phyloP scores from a whole-genome alignment of 768 basidiomycete species.

The Phanerodontia chrysosporium region DNA sequence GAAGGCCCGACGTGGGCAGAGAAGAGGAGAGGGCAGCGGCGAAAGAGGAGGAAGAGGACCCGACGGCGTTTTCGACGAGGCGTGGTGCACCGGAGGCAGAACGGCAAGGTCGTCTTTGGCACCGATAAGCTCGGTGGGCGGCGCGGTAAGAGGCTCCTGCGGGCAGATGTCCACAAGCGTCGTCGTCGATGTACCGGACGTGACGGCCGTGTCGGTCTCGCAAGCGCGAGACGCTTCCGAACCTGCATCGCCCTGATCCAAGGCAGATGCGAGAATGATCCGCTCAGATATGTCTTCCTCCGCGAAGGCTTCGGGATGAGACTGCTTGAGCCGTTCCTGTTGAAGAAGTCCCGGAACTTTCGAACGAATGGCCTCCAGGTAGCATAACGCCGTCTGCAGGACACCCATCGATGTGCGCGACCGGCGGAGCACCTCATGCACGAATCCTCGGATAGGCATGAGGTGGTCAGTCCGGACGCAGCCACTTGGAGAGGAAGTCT shows the following conservation, averaged over 20 bases:
- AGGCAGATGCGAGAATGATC: constrained; percentile 5
- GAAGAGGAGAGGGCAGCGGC: constrained; percentile 69
- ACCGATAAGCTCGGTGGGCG: constrained; percentile 6
- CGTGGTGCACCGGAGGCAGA: background rate
- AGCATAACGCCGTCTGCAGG: constrained; percentile 84
- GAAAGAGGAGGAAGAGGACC: constrained; percentile 22
- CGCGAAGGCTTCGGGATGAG: constrained; percentile 35
- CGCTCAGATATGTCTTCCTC: background rate
- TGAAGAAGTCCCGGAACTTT: constrained; percentile 60
- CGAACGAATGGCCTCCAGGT: constrained; percentile 76
- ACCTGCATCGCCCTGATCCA: background rate
- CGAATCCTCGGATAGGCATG: constrained; percentile 69
- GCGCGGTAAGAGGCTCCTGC: constrained; percentile 5
- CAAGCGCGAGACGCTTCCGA: background rate
- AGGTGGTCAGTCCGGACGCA: constrained; percentile 29
- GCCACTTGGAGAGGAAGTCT: constrained; percentile 14
- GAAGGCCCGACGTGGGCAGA: constrained; percentile 87
- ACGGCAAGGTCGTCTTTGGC: background rate
- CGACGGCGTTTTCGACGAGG: constrained; percentile 9
- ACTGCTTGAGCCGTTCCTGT: constrained; percentile 38
- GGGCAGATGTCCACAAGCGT: background rate
- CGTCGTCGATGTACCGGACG: background rate
- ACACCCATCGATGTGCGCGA: constrained; percentile 81
- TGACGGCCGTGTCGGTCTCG: background rate
- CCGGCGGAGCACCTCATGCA: constrained; percentile 84